Base-by-base conservation (phyloP, 805 yeast genomes). In the Ogataea sp. region DNA sequence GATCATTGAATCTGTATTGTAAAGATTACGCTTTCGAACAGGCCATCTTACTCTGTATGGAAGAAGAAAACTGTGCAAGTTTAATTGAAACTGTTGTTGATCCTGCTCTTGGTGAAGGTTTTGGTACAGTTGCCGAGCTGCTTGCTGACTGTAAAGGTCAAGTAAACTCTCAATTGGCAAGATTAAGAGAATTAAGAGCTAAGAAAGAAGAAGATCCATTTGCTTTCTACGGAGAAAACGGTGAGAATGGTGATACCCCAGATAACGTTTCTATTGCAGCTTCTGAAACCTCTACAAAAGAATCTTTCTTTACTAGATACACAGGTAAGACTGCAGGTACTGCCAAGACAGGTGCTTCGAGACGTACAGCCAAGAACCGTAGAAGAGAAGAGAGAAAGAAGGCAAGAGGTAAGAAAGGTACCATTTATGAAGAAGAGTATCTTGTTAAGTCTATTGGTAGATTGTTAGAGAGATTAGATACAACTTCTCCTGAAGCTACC, bases 361-460 rank as follows among this genome's bases (percentile, higher is more conserved):
- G 99, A 60, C 75, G 83, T 53, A 89, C 98, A 0, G 75, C 94
- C 6, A 93, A 93, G 64, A 93, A 93, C 61, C 77, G 80, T 48
- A 84, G 96, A 58, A 77, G 98, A 48, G 97, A 90, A 61, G 98
- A 90, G 56, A 77, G 98, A 52, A 93, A 93, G 65, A 75, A 79
- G 43, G 99, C 98, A 2, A 78, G 95, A 51, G 99, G 99, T 43
- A 87, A 94, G 68, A 93, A 93, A 65, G 97, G 97, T 35, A 90
- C 97, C 6, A 83, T 93, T 17, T 93, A 93, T 54, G 99, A 93
- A 60, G 98, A 93, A 58, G 97, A 93, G 58, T 93, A 93, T 59
- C 73, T 93, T 41, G 80, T 93, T 36, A 78, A 76, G 49, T 89
- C 97, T 3, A 78, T 86, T 42, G 93, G 95, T 4, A 78, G 99